Base-by-base conservation (phyloP, 805 yeast species). In the Candida morakotiae region DNA sequence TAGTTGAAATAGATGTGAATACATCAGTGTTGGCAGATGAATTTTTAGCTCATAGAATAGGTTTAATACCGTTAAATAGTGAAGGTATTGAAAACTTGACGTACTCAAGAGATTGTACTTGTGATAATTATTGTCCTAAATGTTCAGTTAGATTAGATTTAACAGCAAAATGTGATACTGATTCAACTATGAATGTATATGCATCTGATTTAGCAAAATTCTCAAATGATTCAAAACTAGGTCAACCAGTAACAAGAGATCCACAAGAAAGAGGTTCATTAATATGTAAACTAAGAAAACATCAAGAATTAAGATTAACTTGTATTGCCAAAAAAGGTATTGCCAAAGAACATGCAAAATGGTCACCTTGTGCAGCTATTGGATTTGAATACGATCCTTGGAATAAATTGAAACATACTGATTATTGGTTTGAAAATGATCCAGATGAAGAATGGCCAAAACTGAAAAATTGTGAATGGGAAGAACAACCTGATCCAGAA, bases 371-470 rank as follows among this genome's bases (percentile, higher is more conserved):
- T 48, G 76, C 97, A 0, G 98, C 98, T 16, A 77, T 91, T 38
- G 97, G 95, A 14, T 91, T 91, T 53, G 98, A 91, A 61, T 91
- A 91, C 56, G 98, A 91, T 55, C 98, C 99, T n/a, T 91, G 96
- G 94, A 93, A 93, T 64, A 93, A 91, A 64, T 73, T 93, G 52
- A 83, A 85, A 56, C 98, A 93, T 59, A 93, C 98, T 0, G 96
- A 88, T 51, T 86, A 77, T 56, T 93, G 99, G 99, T 87, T 83
- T 58, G 98, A 93, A 64, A 91, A 81, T 44, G 84, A 80, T 55
- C 83, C 86, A 23, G 87, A 78, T 27, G 76, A 71, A 31, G 99
- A 93, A 68, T 93, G 99, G 99, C 98, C 99, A 25, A 74, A 74
- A 45, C 76, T 87, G 28, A 76, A 77, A 46, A 91, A 93, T 62